These are phyloP conservation scores for Chondrostereum purpureum DNA, from an alignment of 1,284 basidiomycete species.

Conservation along the genomic window DNA sequence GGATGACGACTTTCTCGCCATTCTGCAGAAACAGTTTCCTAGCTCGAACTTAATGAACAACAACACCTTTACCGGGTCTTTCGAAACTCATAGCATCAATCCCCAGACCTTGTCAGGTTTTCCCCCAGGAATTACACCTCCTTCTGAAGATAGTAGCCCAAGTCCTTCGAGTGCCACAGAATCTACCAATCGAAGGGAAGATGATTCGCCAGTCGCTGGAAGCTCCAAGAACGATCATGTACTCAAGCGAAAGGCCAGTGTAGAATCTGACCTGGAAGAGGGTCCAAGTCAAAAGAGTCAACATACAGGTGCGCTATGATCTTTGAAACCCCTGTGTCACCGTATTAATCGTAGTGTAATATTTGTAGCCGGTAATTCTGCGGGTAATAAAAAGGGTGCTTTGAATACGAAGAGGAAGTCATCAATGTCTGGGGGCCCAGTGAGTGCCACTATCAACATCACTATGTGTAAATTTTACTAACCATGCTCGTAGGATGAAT, in stretches of 20 bases:
- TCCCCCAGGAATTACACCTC: constrained; percentile 37
- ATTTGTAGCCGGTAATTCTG: constrained; percentile 16
- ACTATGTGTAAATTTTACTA: no score
- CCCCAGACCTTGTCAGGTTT: constrained; percentile 41
- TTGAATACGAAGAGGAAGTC: constrained; percentile 28
- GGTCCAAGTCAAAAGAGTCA: constrained; percentile 60
- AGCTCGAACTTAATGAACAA: constrained; percentile 20
- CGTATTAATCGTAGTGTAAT: background rate
- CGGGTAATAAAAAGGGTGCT: constrained; percentile 24
- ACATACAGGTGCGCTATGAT: constrained; percentile 45
- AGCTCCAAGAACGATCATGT: constrained; percentile 23
- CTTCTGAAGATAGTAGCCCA: constrained; percentile 67
- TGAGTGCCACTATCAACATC: constrained; percentile 20
- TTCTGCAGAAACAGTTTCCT: constrained; percentile 70
- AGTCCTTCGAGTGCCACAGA: constrained; percentile 54
- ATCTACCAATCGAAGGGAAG: constrained; percentile 13
- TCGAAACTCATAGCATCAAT: constrained; percentile 32
- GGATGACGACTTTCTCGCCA: constrained; percentile 71
- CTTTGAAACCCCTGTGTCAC: no score
- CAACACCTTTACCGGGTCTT: constrained; percentile 12
- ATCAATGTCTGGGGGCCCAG: constrained; percentile 24
- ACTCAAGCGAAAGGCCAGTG: constrained; percentile 69
- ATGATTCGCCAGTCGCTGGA: constrained; percentile 6
- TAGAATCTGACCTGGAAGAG: constrained; percentile 47
- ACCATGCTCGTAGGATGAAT: constrained; percentile 52